Base-by-base conservation (phyloP, 2,329 filamentous ascomycete species). In the Epichloe festucae region DNA sequence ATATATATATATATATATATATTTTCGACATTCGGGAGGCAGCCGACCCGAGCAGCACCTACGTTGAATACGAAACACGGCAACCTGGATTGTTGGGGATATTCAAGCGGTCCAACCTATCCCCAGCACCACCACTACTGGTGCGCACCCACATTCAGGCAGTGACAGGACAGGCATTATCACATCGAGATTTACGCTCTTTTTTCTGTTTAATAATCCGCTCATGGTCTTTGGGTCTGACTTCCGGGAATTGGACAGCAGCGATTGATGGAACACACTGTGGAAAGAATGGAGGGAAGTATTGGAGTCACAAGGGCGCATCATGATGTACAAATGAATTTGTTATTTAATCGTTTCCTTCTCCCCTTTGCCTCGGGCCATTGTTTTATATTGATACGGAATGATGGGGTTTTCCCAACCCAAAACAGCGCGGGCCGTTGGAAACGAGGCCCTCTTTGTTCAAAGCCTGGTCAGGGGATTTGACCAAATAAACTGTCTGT, bases 401-500 rank as follows among this genome's bases (percentile, higher is more conserved):
- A 19, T 11, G 21, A 47, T 46, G 47, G 23, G 47, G 47, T 35
- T 50, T 35, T 50, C 19, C n/a, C 21, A n/a, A 34, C 34, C 35
- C 36, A 19, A 39, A 34, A 23, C 17, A 52, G 51, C 38, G 43
- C 19, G 6, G 47, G 47, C 39, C 36, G 3, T 53, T 53, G 47
- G 47, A 52, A 36, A 50, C 3, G 7, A 23, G 47, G 42, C 35
- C 43, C 43, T 11, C 39, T 15, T 49, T 46, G 52, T 59, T 52
- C 57, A 59, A 57, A 53, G 47, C 56, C 52, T n/a, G 54, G 48
- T 56, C 63, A 59, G 62, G 40, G 43, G 49, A 62, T 59, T 59
- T 58, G 54, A 56, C 59, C 15, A 47, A 47, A 38, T 38, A 21
- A 36, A 45, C 5, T 5, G 23, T 27, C 12, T 5, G 21, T 27